Evolutionary conservation across 805 yeast genomes (phyloP).

Genomic region (Suhomyces prunicola): DNA sequence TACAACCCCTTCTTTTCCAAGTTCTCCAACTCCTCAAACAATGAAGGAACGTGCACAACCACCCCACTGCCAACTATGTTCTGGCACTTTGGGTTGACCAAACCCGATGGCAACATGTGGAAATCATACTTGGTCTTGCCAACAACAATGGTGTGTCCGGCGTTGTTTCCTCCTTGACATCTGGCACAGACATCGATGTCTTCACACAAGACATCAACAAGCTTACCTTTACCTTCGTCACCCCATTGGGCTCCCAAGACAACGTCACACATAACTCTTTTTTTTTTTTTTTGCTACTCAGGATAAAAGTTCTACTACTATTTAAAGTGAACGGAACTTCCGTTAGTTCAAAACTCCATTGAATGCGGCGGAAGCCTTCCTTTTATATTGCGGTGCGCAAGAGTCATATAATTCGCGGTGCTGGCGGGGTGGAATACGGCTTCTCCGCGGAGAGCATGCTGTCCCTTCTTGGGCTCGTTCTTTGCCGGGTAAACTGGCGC

Average conservation of each 20-base stretch:
- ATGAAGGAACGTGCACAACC: constrained; percentile 90
- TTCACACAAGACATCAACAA: constrained; percentile 93
- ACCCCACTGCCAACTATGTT: constrained; percentile 96
- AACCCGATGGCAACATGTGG: constrained; percentile 99
- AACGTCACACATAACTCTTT: constrained; percentile 66
- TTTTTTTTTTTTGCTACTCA: not conserved
- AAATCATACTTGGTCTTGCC: constrained; percentile 86
- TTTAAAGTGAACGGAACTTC: constrained; percentile 24
- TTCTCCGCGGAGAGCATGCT: not conserved
- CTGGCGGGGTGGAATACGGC: not conserved
- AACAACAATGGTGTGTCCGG: constrained; percentile 98
- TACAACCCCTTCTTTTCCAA: constrained; percentile 79
- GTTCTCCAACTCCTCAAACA: constrained; percentile 80
- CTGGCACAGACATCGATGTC: constrained; percentile 95
- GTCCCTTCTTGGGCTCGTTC: not conserved
- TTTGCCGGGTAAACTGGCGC: not conserved
- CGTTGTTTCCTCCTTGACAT: constrained; percentile 98
- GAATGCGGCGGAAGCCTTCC: not conserved
- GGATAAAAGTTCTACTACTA: constrained; percentile 2
- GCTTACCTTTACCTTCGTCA: constrained; percentile 98
- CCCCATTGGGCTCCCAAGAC: constrained; percentile 99
- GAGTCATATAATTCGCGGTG: not conserved
- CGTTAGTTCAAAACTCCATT: constrained; percentile 22
- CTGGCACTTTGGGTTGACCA: constrained; percentile 86
- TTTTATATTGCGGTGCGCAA: not conserved